Conservation (phyloP, 768 basidiomycete genomes). For the Suillus subalutaceus region DNA sequence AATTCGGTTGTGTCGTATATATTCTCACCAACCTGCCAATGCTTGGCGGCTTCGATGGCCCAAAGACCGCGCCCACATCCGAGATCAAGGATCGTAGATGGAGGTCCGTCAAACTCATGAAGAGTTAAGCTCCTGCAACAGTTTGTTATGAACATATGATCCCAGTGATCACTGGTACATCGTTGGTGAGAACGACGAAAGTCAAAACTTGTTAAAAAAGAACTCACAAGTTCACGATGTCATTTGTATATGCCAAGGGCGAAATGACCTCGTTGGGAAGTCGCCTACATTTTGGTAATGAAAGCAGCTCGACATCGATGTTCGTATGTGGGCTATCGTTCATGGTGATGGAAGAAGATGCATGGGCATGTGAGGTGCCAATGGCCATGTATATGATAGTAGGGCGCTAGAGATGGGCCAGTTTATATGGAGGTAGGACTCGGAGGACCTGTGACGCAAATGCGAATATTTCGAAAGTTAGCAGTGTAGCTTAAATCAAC, state of each 20-base stretch:
- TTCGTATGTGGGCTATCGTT: conserved; percentile 38
- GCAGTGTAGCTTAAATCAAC: conserved; percentile 5
- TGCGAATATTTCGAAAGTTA: conserved; percentile 11
- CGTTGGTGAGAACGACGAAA: neutral
- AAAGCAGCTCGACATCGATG: conserved; percentile 48
- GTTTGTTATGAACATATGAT: conserved; percentile 61
- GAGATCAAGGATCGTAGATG: conserved; percentile 60
- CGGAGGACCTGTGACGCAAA: conserved; percentile 15
- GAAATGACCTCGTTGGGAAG: conserved; percentile 54
- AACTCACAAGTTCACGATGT: conserved; percentile 58
- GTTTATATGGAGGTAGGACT: neutral
- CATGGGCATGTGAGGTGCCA: conserved; percentile 13
- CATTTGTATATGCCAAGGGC: conserved; percentile 52
- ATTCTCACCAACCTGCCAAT: conserved; percentile 56
- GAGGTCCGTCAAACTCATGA: conserved; percentile 54
- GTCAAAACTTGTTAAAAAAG: conserved; percentile 7
- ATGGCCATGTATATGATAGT: conserved; percentile 5
- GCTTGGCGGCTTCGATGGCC: conserved; percentile 67
- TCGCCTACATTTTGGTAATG: conserved; percentile 44
- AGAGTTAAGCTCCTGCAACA: conserved; percentile 55
- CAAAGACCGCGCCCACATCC: conserved; percentile 76
- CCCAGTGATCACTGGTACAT: conserved; percentile 65
- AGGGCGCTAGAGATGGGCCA: neutral
- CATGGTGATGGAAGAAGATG: conserved; percentile 29
- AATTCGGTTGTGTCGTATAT: conserved; percentile 4